These are phyloP conservation scores for Lasiodiplodia gonubiensis DNA, from an alignment of 2,329 filamentous ascomycete species.

Conservation along the genomic window DNA sequence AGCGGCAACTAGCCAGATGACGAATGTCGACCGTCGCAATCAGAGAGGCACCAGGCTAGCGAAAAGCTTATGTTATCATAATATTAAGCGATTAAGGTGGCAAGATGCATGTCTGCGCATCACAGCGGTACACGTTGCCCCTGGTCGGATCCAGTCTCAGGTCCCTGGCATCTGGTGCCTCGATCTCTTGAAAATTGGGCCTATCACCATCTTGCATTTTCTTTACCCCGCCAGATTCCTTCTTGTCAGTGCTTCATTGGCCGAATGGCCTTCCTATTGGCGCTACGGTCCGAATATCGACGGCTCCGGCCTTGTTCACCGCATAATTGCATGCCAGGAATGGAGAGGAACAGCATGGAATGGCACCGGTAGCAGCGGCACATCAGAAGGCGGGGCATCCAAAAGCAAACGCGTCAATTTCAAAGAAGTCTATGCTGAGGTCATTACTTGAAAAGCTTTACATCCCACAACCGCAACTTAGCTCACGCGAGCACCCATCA, in stretches of 20 bases:
- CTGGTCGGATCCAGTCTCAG: neutral
- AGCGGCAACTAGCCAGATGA: neutral
- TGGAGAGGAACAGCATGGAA: neutral
- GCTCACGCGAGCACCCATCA: neutral
- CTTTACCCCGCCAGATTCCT: neutral
- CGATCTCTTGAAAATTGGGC: neutral
- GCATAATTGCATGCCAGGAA: neutral
- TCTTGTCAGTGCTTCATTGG: slow-evolving; percentile 19
- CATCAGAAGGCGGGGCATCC: neutral
- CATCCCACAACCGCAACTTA: slow-evolving; percentile 2
- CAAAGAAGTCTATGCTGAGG: slow-evolving; percentile 19
- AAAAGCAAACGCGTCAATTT: slow-evolving; percentile 14
- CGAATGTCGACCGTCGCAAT: slow-evolving; percentile 13
- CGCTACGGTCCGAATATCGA: neutral
- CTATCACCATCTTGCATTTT: neutral
- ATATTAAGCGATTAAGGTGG: neutral
- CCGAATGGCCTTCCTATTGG: neutral
- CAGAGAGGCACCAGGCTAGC: slow-evolving; percentile 7
- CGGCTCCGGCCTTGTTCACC: no score
- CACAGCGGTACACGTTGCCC: slow-evolving; percentile 1
- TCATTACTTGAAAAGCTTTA: slow-evolving; percentile 24
- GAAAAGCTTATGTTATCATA: slow-evolving; percentile 6
- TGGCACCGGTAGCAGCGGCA: neutral
- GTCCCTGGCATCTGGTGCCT: neutral
- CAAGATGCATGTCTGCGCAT: neutral